Percentiles rank a stretch among this genome's conserved stretches.
phyloP scores from a whole-genome alignment of 768 basidiomycete species.

The Ramaria rubella region DNA sequence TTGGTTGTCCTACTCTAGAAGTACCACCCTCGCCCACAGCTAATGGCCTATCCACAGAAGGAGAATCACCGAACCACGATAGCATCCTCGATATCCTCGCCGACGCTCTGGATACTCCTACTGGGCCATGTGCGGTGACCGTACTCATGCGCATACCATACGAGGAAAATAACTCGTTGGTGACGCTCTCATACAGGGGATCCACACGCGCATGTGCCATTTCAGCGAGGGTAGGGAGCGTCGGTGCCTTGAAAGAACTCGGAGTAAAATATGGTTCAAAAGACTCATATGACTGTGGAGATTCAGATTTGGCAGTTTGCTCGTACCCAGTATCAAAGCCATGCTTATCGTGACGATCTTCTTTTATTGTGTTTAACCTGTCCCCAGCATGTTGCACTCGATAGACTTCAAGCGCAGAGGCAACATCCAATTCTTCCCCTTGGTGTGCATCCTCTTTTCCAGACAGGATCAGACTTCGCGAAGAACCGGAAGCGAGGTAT shows the following conservation, averaged over 20 bases:
- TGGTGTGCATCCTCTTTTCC: neutral
- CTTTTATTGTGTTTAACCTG: neutral
- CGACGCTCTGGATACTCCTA: neutral
- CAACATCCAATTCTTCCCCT: neutral
- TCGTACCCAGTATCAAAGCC: neutral
- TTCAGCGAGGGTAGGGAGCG: neutral
- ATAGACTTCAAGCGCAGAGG: neutral
- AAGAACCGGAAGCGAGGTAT: neutral
- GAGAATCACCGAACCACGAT: neutral
- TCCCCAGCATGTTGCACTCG: neutral
- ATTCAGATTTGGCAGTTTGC: neutral
- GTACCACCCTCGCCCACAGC: too few species aligned
- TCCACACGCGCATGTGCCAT: neutral
- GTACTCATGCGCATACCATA: slow-evolving; percentile 2
- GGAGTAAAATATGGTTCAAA: neutral
- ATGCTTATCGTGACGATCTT: neutral
- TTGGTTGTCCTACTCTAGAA: neutral
- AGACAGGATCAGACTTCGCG: neutral
- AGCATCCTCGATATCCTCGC: slow-evolving; percentile 1
- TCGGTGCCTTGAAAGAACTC: neutral
- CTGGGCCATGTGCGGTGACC: neutral
- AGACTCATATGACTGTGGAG: neutral
- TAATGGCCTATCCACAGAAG: neutral
- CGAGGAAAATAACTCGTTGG: neutral
- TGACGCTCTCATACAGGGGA: neutral